phyloP scores from a whole-genome alignment of 2,329 filamentous ascomycete species.

The Raffaelea arxii region DNA sequence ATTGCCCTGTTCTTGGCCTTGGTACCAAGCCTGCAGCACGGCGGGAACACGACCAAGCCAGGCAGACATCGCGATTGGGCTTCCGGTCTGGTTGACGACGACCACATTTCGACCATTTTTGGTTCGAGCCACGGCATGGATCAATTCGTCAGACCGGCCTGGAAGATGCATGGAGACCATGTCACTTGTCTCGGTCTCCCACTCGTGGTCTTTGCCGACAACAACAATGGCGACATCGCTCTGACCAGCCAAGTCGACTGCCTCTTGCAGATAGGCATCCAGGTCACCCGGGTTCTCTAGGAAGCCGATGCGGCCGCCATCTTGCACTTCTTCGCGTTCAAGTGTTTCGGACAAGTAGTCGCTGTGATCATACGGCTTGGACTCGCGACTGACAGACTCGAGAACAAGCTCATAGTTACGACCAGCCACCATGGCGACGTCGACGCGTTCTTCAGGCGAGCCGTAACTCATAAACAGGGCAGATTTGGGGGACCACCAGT shows the following conservation, averaged over 20 bases:
- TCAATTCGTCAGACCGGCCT: conserved; percentile 15
- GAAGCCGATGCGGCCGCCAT: not conserved
- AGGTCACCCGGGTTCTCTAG: not conserved
- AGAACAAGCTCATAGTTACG: too few species aligned
- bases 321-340: not conserved
- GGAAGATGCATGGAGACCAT: conserved; percentile 9
- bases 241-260: conserved; percentile 30
- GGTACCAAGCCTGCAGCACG: conserved; percentile 72
- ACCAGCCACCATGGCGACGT: not conserved
- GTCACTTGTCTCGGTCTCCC: conserved; percentile 13
- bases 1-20: conserved; percentile 77
- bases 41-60: conserved; percentile 49
- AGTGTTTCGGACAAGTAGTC: not conserved
- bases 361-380: too few species aligned
- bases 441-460: not conserved
- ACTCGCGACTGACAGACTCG: too few species aligned
- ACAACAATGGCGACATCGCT: conserved; percentile 52
- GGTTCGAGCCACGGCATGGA: conserved; percentile 29
- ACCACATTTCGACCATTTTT: conserved; percentile 32
- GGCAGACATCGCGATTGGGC: conserved; percentile 59
- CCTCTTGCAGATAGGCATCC: conserved; percentile 5
- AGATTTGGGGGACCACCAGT: too few species aligned
- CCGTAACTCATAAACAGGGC: too few species aligned
- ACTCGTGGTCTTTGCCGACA: conserved; percentile 41
- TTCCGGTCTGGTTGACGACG: conserved; percentile 63